These are phyloP conservation scores for Pisolithus sp. DNA, from an alignment of 768 basidiomycete genomes.

Conservation along the genomic window DNA sequence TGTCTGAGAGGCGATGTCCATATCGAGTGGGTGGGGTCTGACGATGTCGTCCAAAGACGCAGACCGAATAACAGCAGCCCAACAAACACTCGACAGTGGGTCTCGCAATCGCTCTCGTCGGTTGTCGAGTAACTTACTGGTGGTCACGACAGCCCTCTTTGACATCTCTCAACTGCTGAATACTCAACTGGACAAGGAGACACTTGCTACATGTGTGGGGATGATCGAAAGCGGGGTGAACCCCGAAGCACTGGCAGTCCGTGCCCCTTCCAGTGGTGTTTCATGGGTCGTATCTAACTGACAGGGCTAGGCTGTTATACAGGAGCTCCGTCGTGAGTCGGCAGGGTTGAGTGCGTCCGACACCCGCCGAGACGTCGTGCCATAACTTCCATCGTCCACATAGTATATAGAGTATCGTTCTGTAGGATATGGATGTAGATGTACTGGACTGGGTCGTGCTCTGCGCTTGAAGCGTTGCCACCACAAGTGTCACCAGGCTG, in stretches of 20 bases:
- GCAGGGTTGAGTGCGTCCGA: conserved; percentile 31
- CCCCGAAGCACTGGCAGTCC: conserved; percentile 84
- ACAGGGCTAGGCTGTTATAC: conserved; percentile 62
- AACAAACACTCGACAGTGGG: conserved; percentile 68
- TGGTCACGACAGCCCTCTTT: conserved; percentile 52
- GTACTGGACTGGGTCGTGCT: too few species aligned
- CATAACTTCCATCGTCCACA: too few species aligned
- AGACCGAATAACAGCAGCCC: conserved; percentile 56
- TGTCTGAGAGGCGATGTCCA: background rate
- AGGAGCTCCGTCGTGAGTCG: conserved; percentile 73
- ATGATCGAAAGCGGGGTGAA: conserved; percentile 93
- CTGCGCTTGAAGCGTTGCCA: too few species aligned
- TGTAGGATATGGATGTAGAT: too few species aligned
- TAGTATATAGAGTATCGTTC: too few species aligned
- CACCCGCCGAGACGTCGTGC: conserved; percentile 14
- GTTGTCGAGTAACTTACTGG: conserved; percentile 2
- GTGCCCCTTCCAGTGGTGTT: conserved; percentile 23
- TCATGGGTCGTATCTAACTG: background rate
- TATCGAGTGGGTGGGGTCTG: background rate
- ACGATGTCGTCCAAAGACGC: conserved; percentile 43
- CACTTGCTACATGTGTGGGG: conserved; percentile 83
- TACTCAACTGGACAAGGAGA: conserved; percentile 84
- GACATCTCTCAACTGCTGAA: conserved; percentile 87
- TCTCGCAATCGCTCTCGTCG: conserved; percentile 9
- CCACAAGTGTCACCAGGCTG: too few species aligned